Evolutionary conservation across 306 rosid species (phyloP).

Genomic region (Malus sieversii): DNA sequence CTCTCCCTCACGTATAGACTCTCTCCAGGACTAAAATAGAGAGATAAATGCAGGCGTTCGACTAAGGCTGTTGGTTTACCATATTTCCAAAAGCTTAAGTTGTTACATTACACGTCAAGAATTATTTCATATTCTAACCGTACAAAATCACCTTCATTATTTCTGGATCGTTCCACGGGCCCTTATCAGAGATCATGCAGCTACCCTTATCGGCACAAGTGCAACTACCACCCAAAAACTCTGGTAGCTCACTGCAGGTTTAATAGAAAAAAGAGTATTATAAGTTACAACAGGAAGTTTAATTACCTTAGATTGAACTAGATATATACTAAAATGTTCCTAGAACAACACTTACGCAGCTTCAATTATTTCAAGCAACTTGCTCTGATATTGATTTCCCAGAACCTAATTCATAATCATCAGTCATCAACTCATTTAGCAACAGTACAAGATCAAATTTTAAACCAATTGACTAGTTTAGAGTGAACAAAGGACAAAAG

Average conservation of each 20-base stretch:
- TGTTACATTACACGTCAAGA: not conserved
- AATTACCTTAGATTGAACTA: not conserved
- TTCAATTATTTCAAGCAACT: conserved; percentile 86
- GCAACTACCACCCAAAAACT: conserved; percentile 86
- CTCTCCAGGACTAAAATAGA: not conserved
- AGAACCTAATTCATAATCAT: conserved; percentile 48
- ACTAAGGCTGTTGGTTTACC: not conserved
- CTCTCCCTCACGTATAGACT: not conserved
- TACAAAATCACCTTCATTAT: conserved; percentile 51
- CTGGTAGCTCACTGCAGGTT: conserved; percentile 76
- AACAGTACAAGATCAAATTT: conserved; percentile 1
- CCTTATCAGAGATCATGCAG: conserved; percentile 89
- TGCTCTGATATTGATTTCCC: conserved; percentile 86
- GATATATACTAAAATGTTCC: not conserved
- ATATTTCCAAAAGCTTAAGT: not conserved
- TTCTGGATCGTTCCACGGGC: conserved; percentile 94
- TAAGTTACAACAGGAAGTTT: not conserved
- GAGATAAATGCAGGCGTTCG: not conserved
- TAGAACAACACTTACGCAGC: conserved; percentile 40
- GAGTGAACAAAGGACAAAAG: not conserved
- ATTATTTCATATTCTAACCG: not conserved
- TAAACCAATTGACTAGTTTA: not conserved
- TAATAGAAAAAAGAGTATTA: conserved; percentile 11
- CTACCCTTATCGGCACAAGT: conserved; percentile 91
- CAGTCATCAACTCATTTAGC: conserved; percentile 18